Evolutionary conservation across 306 rosid genomes (phyloP), one percentile per base, ranked within the genome.

Genomic region (Medicago ruthenica): DNA sequence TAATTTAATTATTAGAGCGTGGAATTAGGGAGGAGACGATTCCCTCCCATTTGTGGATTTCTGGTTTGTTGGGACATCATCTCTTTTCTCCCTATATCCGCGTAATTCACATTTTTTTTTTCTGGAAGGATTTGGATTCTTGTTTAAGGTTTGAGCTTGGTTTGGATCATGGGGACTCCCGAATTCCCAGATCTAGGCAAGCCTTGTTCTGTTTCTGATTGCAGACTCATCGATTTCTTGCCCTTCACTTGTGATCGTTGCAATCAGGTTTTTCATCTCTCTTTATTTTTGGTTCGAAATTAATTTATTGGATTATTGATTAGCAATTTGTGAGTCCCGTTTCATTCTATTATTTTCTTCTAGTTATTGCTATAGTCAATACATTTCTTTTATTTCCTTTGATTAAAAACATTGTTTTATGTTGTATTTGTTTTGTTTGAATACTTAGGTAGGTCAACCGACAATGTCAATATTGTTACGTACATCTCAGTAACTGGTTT

Each of bases 201-300:
- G 83, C 99, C 92, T 85, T 95, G 99, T 71, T 31, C 86, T 59
- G 74, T 90, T 60, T 70, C 67, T 9, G 89, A 90, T 73, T 95
- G 99, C 88, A 91, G 80, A 39, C 89, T 54, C 74, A 81, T 90
- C 79, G 99, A 95, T 80, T 92, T 95, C 88, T 83, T 92, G 86
- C 99, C 99, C 31, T 95, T 95, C 87, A 89, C 92, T 3, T 95
- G 99, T 82, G 97, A 95, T 82, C 83, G 97, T 65, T 95, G 98
- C 74, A 31, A 70, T 54, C 91, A 82, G 90, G 96, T 94, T 17
- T 68, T 1, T 40, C n/a, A 1, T 12, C 27, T 31, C 11, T 1
- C 20, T 55, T 53, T 69, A 58, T 71, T 3, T 47, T n/a, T n/a
- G n/a, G n/a, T n/a, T n/a, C n/a, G n/a, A n/a, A n/a, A n/a, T n/a